These are phyloP conservation scores for Cyclotella atomus DNA, from an alignment of 108 stramenopile genomes.

Conservation along the genomic window DNA sequence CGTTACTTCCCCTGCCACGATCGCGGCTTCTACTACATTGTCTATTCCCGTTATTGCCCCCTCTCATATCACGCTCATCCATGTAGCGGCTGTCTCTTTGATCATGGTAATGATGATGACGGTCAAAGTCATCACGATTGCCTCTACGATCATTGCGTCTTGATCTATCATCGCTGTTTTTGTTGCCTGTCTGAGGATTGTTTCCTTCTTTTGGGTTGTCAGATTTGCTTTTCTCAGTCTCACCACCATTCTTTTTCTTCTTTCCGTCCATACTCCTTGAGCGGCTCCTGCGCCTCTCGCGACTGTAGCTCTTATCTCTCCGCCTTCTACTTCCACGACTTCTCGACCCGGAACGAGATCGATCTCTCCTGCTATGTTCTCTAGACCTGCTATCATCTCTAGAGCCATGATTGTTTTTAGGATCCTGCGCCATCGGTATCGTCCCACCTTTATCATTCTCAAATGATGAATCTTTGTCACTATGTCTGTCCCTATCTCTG, in stretches of 20 bases:
- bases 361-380: neutral
- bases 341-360: conserved; percentile 12
- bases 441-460: neutral
- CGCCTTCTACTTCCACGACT: conserved; percentile 16
- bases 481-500: conserved; percentile 8
- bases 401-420: neutral
- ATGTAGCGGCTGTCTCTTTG: neutral
- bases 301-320: conserved; percentile 14
- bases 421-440: neutral
- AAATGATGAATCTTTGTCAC: neutral
- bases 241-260: neutral
- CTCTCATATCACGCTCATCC: neutral
- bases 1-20: neutral
- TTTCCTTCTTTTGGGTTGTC: neutral
- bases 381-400: neutral
- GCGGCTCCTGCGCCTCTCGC: conserved; percentile 24
- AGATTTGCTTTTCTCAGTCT: neutral
- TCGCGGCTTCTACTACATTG: neutral
- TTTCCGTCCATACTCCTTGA: conserved; percentile 16
- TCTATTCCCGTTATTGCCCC: neutral
- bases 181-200: conserved; percentile 1
- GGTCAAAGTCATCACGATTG: conserved; percentile 11
- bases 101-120: neutral
- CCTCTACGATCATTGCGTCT: neutral
- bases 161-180: neutral